Evolutionary conservation across 768 basidiomycete genomes (phyloP), one percentile per base, ranked within the genome.

Genomic region (Tephrocybe sp.): DNA sequence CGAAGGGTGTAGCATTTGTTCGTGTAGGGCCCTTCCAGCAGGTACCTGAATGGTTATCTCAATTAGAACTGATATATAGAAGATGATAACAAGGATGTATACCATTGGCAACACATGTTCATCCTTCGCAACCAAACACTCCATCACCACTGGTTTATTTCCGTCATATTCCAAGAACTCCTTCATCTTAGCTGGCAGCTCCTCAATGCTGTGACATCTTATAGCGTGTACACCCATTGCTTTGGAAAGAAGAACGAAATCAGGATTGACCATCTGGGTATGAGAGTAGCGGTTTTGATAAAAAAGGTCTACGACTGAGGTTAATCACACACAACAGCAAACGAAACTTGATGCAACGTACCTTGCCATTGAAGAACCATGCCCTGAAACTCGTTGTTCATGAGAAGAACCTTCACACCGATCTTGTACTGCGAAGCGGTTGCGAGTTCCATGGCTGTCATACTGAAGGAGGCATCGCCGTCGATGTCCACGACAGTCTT

Each of bases 301-400:
- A 78, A 99, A 99, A 9, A 99, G 80, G 67, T 98, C 94, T 73
- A 31, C 15, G 33, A 2, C 11, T 12, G 18, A 25, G 38, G 50
- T 13, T 23, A 24, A 40, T 40, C 25, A 24, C 31, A 45, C 18
- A 42, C 7, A 7, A 47, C 42, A 9, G n/a, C 47, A 25, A 38
- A 34, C 15, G 37, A 18, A 16, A 19, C 3, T 38, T 21, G 6
- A 18, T 18, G 5, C 13, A 21, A 30, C n/a, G 6, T 30, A 92
- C 91, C 91, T 78, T 98, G 95, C 97, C 95, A 98, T 75, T 99
- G 97, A 24, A 91, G 73, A 11, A 98, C 97, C 97, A 99, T 99
- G 47, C 97, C 97, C 68, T 97, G 94, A 79, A 94, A 97, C 63
- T 94, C 92, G 69, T 97, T 97, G 76, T 97, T 95, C 60, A 97